Evolutionary conservation across 768 basidiomycete species (phyloP).

Genomic region (Tylopilus sp.): DNA sequence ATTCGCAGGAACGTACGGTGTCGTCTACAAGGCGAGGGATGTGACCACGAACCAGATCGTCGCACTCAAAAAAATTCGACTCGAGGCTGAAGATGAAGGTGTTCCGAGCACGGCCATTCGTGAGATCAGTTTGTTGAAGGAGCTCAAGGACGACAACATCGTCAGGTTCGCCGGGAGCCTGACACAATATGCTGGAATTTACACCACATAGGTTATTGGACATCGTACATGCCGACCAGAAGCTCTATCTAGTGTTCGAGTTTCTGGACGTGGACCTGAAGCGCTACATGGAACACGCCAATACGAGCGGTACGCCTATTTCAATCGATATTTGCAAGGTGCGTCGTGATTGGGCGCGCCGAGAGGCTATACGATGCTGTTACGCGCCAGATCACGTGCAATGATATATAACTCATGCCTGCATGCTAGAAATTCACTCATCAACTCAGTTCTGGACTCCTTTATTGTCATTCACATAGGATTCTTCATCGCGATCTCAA

Average conservation of each 20-base stretch:
- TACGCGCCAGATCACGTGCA: conserved; percentile 33
- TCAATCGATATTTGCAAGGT: conserved; percentile 78
- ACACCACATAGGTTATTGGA: conserved; percentile 82
- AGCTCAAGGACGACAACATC: conserved; percentile 93
- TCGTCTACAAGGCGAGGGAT: conserved; percentile 96
- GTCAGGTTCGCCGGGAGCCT: conserved; percentile 56
- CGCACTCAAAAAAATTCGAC: conserved; percentile 96
- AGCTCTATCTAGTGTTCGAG: conserved; percentile 97
- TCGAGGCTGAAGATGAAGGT: conserved; percentile 98
- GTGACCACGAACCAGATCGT: conserved; percentile 76
- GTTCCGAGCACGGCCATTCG: conserved; percentile 97
- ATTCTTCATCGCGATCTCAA: conserved; percentile 98
- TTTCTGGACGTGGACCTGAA: conserved; percentile 97
- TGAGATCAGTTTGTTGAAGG: conserved; percentile 96
- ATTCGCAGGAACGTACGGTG: conserved; percentile 86
- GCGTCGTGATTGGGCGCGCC: conserved; percentile 22
- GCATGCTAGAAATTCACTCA: conserved; percentile 84
- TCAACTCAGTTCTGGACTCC: conserved; percentile 86
- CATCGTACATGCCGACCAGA: conserved; percentile 95
- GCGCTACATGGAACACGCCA: conserved; percentile 91
- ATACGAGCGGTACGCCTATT: conserved; percentile 67
- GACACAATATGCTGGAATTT: neutral
- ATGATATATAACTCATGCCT: conserved; percentile 15
- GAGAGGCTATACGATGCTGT: neutral
- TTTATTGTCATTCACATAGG: conserved; percentile 93